Evolutionary conservation across 1,284 basidiomycete genomes (phyloP), one percentile per base, ranked within the genome.

Genomic region (Cutaneotrichosporon sp.): DNA sequence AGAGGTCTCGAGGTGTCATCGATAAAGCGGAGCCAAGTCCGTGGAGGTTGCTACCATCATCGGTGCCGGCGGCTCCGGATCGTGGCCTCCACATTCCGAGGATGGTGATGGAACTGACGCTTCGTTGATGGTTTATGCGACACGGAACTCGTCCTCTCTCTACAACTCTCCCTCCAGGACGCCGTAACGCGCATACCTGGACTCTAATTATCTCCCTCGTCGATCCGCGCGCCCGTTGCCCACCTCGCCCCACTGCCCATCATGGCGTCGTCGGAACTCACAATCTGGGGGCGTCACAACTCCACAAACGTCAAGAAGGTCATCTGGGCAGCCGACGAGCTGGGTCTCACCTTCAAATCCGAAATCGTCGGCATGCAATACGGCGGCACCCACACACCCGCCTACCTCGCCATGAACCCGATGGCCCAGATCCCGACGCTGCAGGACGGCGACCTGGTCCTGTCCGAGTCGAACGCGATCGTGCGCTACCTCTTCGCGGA

Each of bases 221-320:
- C n/a, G n/a, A n/a, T n/a, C n/a, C n/a, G n/a, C n/a, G n/a, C n/a
- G n/a, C n/a, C n/a, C n/a, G n/a, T n/a, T n/a, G n/a, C n/a, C n/a
- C n/a, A n/a, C 14, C 29, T 31, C 29, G 10, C 29, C 29, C 29
- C 2, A 31, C 9, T 14, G 14, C 29, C 29, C 64, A 49, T 2
- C 8, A 16, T 6, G 5, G 9, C 41, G 27, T 20, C 29, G 44
- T 20, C 46, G 9, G 16, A 41, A n/a, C 39, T 57, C 22, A 57
- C 38, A 14, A 57, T 57, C 44, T 57, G 55, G 55, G 55, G 55
- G 11, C 55, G 55, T 5, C 27, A 17, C 38, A 57, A 57, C 51
- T 44, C 39, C 27, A 43, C 22, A 19, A 57, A 57, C 45, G 55
- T 57, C n/a, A 50, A 49, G 45, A 57, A 57, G 44, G 47, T 31